Base-by-base conservation (phyloP, 2,329 filamentous ascomycete genomes). In the Biscogniauxia sp. region DNA sequence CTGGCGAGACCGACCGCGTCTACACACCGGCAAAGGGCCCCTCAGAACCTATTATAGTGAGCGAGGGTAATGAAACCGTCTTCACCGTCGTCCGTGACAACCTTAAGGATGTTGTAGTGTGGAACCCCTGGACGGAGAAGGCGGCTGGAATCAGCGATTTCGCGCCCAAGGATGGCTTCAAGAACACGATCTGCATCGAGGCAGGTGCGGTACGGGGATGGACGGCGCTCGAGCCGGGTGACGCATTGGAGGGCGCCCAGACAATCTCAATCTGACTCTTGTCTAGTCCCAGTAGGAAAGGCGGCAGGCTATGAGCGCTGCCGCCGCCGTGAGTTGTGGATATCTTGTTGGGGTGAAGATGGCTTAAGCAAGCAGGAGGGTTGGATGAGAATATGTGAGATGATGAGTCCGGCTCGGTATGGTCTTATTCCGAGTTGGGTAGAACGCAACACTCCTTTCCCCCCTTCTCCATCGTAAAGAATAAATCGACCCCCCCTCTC, bases 111-210 rank as follows among this genome's bases (percentile, higher is more conserved):
- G 88, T 95, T 17, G 94, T 97, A 1, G 90, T 98, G 28, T 99
- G 95, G 95, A 99, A 99, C 77, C 95, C 95, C 1, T 97, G 94
- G 93, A 82, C 84, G 50, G 91, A 93, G 65, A 96, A 96, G 80
- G 87, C 91, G 1, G 85, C 87, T 69, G 83, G 83, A 5, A 96
- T 97, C 79, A 87, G 81, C 56, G 95, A 99, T 76, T 97, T 98
- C 74, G 85, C 84, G 61, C 95, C 95, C 55, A 90, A 96, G 72
- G 90, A 93, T 57, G 95, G 91, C 45, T 98, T 89, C 81, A 92
- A 92, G 81, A 86, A 92, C 61, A 97, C 98, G 92, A 80, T 99
- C 51, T 98, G 95, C 73, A 86, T 98, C 55, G 95, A 99, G 82
- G 91, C 94, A 2, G 95, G 95, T 13, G 84, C 88, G 9, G 94